Percentiles rank a stretch among this genome's conserved stretches.
phyloP scores from a whole-genome alignment of 108 stramenopile genomes.

The Parietichytrium sp. region DNA sequence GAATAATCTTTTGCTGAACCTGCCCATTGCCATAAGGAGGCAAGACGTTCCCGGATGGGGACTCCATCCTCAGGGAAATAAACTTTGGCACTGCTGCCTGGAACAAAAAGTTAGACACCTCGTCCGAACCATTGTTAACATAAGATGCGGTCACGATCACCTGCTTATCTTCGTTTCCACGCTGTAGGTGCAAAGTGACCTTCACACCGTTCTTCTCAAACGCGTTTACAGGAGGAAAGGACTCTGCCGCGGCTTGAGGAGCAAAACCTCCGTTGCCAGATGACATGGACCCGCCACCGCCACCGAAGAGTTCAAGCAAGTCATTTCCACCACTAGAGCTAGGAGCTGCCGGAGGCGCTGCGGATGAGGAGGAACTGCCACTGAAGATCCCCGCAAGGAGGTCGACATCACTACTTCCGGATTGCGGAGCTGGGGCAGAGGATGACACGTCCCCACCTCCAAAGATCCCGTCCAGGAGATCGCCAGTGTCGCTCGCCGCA shows the following conservation, averaged over 20 bases:
- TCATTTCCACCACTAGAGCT: slow-evolving; percentile 53
- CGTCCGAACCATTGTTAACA: slow-evolving; percentile 73
- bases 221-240: slow-evolving; percentile 47
- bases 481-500: slow-evolving; percentile 47
- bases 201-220: slow-evolving; percentile 43
- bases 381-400: slow-evolving; percentile 83
- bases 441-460: slow-evolving; percentile 61
- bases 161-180: slow-evolving; percentile 40
- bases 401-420: no score
- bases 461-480: slow-evolving; percentile 89
- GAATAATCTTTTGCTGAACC: slow-evolving; percentile 86
- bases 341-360: slow-evolving; percentile 48
- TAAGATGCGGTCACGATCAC: slow-evolving; percentile 67
- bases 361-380: not conserved
- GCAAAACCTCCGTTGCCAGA: not conserved
- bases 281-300: slow-evolving; percentile 45
- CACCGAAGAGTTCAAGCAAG: slow-evolving; percentile 85
- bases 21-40: slow-evolving; percentile 65
- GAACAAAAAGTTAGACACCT: slow-evolving; percentile 77
- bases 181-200: slow-evolving; percentile 42
- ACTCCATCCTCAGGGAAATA: slow-evolving; percentile 89
- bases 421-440: slow-evolving; percentile 51
- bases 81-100: slow-evolving; percentile 97
- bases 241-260: not conserved
- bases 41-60: slow-evolving; percentile 81